phyloP scores from a whole-genome alignment of 1,284 basidiomycete species.

The Singerocomus inundabilis region DNA sequence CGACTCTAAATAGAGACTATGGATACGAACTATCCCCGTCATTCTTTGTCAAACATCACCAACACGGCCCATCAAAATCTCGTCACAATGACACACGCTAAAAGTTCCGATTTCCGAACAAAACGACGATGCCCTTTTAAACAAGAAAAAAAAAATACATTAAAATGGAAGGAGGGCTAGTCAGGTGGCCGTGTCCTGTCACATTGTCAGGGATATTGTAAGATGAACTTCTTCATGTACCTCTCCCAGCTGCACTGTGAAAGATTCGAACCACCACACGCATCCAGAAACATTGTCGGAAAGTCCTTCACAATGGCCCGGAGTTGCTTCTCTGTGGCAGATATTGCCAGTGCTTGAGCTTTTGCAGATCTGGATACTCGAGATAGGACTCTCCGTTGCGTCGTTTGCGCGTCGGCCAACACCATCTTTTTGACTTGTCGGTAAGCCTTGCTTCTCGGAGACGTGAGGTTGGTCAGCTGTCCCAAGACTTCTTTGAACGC shows the following conservation, averaged over 20 bases:
- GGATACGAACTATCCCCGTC: conserved; percentile 16
- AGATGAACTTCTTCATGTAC: conserved; percentile 59
- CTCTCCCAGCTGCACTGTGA: conserved; percentile 59
- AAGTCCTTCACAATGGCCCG: conserved; percentile 37
- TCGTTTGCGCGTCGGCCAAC: conserved; percentile 22
- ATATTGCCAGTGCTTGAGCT: conserved; percentile 12
- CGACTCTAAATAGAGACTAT: not conserved
- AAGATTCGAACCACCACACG: conserved; percentile 52
- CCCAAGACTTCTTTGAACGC: conserved; percentile 46
- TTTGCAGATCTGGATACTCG: conserved; percentile 11
- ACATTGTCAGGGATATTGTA: conserved; percentile 54
- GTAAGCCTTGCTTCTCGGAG: conserved; percentile 41
- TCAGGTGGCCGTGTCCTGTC: not conserved
- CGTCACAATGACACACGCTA: conserved; percentile 5
- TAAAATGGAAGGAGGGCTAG: conserved; percentile 6
- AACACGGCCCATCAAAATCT: conserved; percentile 6
- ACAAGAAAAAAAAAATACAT: conserved; percentile 10
- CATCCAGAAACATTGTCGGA: conserved; percentile 34
- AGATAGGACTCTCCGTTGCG: conserved; percentile 9
- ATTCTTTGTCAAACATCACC: not conserved
- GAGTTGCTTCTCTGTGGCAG: conserved; percentile 25
- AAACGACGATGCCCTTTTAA: conserved; percentile 16
- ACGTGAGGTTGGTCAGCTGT: conserved; percentile 36
- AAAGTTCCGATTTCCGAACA: conserved; percentile 18
- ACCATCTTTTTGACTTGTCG: conserved; percentile 42